Evolutionary conservation across 345 rosid species (phyloP).

Genomic region (Murraya koenigii): DNA sequence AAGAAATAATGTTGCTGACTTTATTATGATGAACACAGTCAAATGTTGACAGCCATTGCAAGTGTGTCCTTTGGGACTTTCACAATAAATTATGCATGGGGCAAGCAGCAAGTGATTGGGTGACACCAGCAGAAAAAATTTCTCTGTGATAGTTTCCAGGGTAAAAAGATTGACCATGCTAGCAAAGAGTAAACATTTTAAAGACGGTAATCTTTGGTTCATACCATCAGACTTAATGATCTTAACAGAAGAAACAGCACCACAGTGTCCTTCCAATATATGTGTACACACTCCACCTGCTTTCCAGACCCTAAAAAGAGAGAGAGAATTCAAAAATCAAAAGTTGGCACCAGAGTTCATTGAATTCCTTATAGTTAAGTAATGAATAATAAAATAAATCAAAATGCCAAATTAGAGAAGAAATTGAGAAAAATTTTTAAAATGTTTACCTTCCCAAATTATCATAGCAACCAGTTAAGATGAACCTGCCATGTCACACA

Average conservation of each 20-base stretch:
- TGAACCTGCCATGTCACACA: slow-evolving; percentile 59
- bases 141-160: background rate
- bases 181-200: background rate
- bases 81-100: background rate
- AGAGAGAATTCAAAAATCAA: slow-evolving; percentile 8
- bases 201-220: slow-evolving; percentile 1
- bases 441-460: slow-evolving; percentile 64
- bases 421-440: background rate
- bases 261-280: slow-evolving; percentile 76
- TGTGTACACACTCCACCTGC: slow-evolving; percentile 72
- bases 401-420: background rate
- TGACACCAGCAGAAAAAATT: background rate
- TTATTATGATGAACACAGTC: background rate
- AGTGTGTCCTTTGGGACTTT: background rate
- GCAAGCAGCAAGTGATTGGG: background rate
- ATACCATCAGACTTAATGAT: slow-evolving; percentile 55
- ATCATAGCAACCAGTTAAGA: slow-evolving; percentile 88
- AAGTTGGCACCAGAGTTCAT: background rate
- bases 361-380: background rate
- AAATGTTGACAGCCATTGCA: background rate
- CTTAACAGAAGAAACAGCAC: slow-evolving; percentile 70
- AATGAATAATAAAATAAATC: background rate
- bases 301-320: slow-evolving; percentile 62
- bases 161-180: background rate
- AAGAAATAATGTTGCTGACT: background rate